phyloP scores from a whole-genome alignment of 805 yeast genomes.

The Debaryomyces prosopidis region DNA sequence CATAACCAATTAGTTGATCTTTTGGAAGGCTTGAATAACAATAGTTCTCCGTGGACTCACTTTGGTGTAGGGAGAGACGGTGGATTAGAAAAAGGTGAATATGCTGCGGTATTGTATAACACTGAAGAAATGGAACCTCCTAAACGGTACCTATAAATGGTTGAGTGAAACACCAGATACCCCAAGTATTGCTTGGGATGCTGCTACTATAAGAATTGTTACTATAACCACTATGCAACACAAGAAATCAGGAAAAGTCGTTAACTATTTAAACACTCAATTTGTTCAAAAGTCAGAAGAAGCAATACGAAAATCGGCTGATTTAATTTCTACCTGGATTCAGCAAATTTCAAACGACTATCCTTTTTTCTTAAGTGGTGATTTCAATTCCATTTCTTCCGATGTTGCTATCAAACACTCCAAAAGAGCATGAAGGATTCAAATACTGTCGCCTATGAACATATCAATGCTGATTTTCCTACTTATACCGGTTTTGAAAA shows the following conservation, averaged over 20 bases:
- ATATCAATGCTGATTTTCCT: constrained; percentile 17
- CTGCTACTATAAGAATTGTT: constrained; percentile 40
- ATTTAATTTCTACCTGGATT: constrained; percentile 43
- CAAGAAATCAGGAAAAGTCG: constrained; percentile 10
- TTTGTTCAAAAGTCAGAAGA: constrained; percentile 48
- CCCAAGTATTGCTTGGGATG: constrained; percentile 47
- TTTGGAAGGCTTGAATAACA: constrained; percentile 35
- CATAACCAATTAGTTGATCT: constrained; percentile 41
- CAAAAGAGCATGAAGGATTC: constrained; percentile 39
- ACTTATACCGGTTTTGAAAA: constrained; percentile 44
- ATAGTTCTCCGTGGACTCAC: constrained; percentile 34
- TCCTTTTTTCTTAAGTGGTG: constrained; percentile 52
- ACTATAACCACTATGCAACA: constrained; percentile 34
- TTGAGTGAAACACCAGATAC: constrained; percentile 52
- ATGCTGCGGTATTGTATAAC: constrained; percentile 47
- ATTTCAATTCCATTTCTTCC: constrained; percentile 46
- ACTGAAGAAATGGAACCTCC: constrained; percentile 34
- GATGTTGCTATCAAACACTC: constrained; percentile 30
- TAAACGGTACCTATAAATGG: constrained; percentile 51
- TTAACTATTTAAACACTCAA: constrained; percentile 48
- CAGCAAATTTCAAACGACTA: constrained; percentile 25
- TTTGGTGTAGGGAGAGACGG: constrained; percentile 55
- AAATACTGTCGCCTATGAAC: constrained; percentile 21
- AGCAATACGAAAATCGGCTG: constrained; percentile 48
- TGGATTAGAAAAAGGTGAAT: constrained; percentile 52